phyloP scores from a whole-genome alignment of 2,329 filamentous ascomycete genomes.

The Beauveria caledonica region DNA sequence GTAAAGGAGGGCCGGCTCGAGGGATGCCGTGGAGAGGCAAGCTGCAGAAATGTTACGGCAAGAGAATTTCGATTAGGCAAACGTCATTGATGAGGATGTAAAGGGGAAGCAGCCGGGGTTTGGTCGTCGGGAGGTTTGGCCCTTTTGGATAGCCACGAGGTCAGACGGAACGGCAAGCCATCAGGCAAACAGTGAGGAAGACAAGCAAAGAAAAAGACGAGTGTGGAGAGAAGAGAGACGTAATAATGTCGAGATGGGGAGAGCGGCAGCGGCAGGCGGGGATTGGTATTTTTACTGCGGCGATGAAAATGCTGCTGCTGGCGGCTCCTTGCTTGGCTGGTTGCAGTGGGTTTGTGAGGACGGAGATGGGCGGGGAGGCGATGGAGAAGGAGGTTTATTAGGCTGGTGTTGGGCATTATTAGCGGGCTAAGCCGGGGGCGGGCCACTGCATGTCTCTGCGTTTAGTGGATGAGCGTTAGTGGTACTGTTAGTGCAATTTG shows the following conservation, averaged over 20 bases:
- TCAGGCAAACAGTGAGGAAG: not conserved
- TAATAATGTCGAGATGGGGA: not conserved
- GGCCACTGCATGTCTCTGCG: not conserved
- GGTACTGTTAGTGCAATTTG: not conserved
- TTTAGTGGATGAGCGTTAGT: not conserved
- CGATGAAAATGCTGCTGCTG: no score
- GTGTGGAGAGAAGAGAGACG: not conserved
- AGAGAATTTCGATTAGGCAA: conserved; percentile 7
- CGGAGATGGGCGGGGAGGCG: not conserved
- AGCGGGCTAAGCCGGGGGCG: not conserved
- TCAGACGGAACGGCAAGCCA: not conserved
- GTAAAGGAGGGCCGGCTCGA: not conserved
- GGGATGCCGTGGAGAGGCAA: not conserved
- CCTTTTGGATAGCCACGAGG: no score
- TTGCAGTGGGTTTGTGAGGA: not conserved
- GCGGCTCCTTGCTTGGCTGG: not conserved
- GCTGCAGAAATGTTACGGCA: conserved; percentile 4
- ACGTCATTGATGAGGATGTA: conserved; percentile 2
- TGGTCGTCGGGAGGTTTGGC: not conserved
- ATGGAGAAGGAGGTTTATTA: conserved; percentile 1
- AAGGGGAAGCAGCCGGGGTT: conserved; percentile 2
- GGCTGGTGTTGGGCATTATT: not conserved
- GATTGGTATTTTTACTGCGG: not conserved
- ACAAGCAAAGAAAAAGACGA: not conserved
- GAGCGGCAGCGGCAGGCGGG: not conserved